phyloP scores from a whole-genome alignment of 2,329 filamentous ascomycete species.

The Colletotrichum sp. region DNA sequence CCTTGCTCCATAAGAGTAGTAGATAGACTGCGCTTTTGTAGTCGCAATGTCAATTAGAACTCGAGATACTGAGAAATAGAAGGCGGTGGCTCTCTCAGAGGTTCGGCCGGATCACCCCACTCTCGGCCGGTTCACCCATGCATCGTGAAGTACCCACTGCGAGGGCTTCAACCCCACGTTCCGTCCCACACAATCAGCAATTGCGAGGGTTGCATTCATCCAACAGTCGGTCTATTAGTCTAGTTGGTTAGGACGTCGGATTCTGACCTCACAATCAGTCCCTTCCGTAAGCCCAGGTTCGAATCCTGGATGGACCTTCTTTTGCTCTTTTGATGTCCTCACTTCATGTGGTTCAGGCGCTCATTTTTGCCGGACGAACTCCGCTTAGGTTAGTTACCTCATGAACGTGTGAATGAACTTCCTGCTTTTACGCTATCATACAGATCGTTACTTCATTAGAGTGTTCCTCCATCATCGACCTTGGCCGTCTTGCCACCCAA shows the following conservation, averaged over 20 bases:
- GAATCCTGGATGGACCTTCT: slow-evolving; percentile 4
- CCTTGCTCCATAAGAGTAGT: neutral
- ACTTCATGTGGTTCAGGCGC: neutral
- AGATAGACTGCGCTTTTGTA: too few relatives aligned
- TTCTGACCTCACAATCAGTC: neutral
- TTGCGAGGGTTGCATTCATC: rapidly evolving
- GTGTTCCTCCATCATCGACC: neutral
- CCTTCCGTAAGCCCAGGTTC: slow-evolving; percentile 4
- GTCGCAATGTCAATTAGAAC: neutral
- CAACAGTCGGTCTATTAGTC: neutral
- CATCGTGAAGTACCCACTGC: neutral
- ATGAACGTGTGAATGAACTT: neutral
- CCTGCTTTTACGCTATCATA: neutral
- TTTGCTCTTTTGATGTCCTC: neutral
- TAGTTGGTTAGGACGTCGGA: slow-evolving; percentile 10
- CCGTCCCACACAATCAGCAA: neutral
- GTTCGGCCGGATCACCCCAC: neutral
- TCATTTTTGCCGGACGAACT: neutral
- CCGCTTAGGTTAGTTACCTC: neutral
- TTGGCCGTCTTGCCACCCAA: neutral
- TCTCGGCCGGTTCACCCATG: neutral
- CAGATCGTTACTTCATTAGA: neutral
- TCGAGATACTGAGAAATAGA: neutral
- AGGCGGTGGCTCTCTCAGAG: neutral
- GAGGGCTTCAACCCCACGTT: neutral